Percentiles rank a stretch among this genome's conserved stretches.
These are phyloP conservation scores for Arthrobotrys megalospora DNA, from an alignment of 2,329 filamentous ascomycete genomes.

Conservation along the genomic window DNA sequence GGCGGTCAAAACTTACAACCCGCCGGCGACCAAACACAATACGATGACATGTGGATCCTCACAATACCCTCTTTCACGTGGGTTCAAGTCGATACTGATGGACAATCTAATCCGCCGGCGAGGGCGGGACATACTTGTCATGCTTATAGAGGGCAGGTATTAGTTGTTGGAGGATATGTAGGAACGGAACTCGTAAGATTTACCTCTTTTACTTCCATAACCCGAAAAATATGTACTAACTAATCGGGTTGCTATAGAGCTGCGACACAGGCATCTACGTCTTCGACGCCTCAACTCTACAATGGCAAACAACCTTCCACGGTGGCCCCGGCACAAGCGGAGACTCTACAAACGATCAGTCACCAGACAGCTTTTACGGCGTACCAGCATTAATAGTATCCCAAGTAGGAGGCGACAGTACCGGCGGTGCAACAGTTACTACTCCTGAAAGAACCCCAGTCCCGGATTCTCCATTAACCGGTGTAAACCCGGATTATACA, in stretches of 20 bases:
- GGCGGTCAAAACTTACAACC: slow-evolving; percentile 82
- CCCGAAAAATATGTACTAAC: neutral
- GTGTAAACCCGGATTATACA: slow-evolving; percentile 76
- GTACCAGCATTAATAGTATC: slow-evolving; percentile 77
- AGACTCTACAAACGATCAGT: slow-evolving; percentile 68
- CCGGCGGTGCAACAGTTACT: slow-evolving; percentile 79
- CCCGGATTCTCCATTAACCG: slow-evolving; percentile 79
- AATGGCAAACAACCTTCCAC: slow-evolving; percentile 80
- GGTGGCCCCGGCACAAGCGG: slow-evolving; percentile 74
- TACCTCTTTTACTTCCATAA: neutral
- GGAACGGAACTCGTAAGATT: slow-evolving; percentile 69
- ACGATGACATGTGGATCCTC: slow-evolving; percentile 83
- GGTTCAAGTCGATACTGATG: slow-evolving; percentile 75
- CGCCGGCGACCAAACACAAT: slow-evolving; percentile 73
- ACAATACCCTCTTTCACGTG: slow-evolving; percentile 86
- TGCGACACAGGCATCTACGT: slow-evolving; percentile 81
- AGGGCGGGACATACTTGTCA: slow-evolving; percentile 83
- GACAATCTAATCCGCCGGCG: slow-evolving; percentile 71
- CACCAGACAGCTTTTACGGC: slow-evolving; percentile 76
- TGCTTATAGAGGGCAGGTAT: slow-evolving; percentile 84
- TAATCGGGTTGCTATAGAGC: slow-evolving; percentile 63
- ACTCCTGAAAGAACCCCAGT: slow-evolving; percentile 75
- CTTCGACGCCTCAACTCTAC: slow-evolving; percentile 79
- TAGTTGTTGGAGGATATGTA: slow-evolving; percentile 81
- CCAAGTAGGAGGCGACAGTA: slow-evolving; percentile 77